phyloP scores from a whole-genome alignment of 805 yeast genomes.

The Candida insectorum region DNA sequence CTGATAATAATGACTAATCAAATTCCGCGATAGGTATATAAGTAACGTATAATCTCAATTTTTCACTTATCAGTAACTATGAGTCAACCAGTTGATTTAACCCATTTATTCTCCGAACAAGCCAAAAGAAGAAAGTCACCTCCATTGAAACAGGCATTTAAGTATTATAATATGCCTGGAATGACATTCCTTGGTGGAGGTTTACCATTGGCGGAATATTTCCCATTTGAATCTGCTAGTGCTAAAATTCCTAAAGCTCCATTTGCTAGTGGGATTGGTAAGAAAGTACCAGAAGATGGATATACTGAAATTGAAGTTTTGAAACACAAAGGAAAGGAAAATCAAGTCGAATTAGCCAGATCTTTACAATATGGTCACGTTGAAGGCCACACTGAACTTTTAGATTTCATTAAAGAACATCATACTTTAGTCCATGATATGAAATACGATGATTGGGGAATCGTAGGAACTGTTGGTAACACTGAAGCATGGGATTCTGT shows the following conservation, averaged over 20 bases:
- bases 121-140: constrained; percentile 74
- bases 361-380: constrained; percentile 92
- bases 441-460: constrained; percentile 63
- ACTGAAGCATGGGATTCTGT: constrained; percentile 88
- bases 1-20: no score
- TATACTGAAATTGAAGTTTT: constrained; percentile 41
- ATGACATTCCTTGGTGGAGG: constrained; percentile 94
- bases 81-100: no score
- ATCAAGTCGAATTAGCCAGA: constrained; percentile 70
- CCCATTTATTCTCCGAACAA: constrained; percentile 74
- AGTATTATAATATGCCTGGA: constrained; percentile 67
- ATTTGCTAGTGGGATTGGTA: constrained; percentile 73
- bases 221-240: constrained; percentile 80
- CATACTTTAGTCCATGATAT: constrained; percentile 49
- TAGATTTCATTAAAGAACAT: constrained; percentile 72
- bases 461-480: constrained; percentile 73
- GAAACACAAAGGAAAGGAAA: constrained; percentile 23
- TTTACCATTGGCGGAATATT: constrained; percentile 83
- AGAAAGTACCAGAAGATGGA: constrained; percentile 45
- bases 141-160: constrained; percentile 80
- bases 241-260: constrained; percentile 79
- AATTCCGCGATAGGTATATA: no score
- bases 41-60: no score
- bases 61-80: no score
- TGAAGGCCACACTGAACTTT: constrained; percentile 72